Percentiles rank a stretch among this genome's conserved stretches.
phyloP scores from a whole-genome alignment of 345 rosid genomes.

The Dimocarpus longan region DNA sequence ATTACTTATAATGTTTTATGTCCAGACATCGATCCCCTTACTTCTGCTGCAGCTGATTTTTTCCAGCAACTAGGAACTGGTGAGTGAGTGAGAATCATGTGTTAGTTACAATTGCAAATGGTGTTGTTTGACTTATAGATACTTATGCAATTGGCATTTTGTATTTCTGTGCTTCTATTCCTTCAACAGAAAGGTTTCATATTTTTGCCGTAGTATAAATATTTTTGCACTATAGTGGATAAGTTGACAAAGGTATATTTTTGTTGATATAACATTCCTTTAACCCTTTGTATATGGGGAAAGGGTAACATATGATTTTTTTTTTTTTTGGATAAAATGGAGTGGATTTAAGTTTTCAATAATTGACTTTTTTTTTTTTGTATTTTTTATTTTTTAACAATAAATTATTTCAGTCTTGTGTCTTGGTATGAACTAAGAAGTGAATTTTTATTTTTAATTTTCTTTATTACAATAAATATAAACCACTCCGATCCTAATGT shows the following conservation, averaged over 20 bases:
- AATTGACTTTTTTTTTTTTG: neutral
- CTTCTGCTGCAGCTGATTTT: slow-evolving; percentile 90
- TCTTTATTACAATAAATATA: too few species aligned
- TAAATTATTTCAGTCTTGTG: neutral
- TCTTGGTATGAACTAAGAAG: neutral
- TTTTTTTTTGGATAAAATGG: neutral
- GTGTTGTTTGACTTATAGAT: neutral
- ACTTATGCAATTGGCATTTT: neutral
- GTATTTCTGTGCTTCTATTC: slow-evolving; percentile 1
- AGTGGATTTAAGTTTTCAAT: neutral
- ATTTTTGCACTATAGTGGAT: neutral
- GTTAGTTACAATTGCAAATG: neutral
- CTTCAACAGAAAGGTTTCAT: neutral
- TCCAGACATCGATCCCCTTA: slow-evolving; percentile 96
- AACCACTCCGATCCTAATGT: neutral
- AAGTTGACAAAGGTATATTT: neutral
- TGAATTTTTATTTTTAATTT: neutral
- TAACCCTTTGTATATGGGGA: neutral
- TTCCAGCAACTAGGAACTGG: slow-evolving; percentile 97
- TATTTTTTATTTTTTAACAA: neutral
- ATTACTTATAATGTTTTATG: slow-evolving; percentile 79
- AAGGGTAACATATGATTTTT: neutral
- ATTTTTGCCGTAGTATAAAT: neutral
- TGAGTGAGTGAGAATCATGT: slow-evolving; percentile 35
- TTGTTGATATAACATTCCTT: neutral